Evolutionary conservation across 2,329 filamentous ascomycete genomes (phyloP).

Genomic region (Lasiodiplodia gonubiensis): DNA sequence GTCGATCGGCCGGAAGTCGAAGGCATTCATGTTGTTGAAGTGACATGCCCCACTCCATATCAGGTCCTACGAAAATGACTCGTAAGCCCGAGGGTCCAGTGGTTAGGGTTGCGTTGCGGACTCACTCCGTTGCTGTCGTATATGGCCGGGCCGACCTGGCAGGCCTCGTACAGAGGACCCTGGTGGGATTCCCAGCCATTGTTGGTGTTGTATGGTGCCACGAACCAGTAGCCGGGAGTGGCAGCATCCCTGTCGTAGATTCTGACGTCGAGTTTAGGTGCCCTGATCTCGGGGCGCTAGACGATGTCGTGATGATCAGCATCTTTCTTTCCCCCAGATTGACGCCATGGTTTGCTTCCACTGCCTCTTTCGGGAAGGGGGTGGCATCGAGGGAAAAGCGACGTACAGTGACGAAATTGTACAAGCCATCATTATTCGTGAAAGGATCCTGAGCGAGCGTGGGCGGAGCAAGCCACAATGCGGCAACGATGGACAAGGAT

Average conservation of each 20-base stretch:
- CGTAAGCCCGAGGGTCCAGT: not conserved
- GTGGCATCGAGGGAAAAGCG: not conserved
- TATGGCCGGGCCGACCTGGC: constrained; percentile 38
- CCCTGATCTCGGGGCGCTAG: constrained; percentile 28
- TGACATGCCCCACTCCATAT: constrained; percentile 57
- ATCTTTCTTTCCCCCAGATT: not conserved
- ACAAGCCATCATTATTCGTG: constrained; percentile 15
- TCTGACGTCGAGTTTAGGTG: constrained; percentile 27
- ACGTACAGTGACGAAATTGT: constrained; percentile 25
- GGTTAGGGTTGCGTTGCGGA: constrained; percentile 45
- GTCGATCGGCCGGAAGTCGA: constrained; percentile 53
- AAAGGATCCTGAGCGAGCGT: constrained; percentile 20
- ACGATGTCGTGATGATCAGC: constrained; percentile 13
- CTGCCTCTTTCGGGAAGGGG: not conserved
- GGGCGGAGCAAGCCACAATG: not conserved
- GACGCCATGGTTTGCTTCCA: not conserved
- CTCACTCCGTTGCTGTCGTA: constrained; percentile 45
- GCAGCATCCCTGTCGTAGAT: constrained; percentile 26
- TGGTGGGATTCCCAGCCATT: constrained; percentile 21
- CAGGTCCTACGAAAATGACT: constrained; percentile 44
- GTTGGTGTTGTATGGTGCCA: constrained; percentile 51
- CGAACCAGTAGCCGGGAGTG: constrained; percentile 54
- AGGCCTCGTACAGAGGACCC: constrained; percentile 17
- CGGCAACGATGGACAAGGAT: constrained; percentile 9
- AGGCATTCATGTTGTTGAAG: constrained; percentile 51